Evolutionary conservation across 805 yeast genomes (phyloP), one percentile per base, ranked within the genome.

Genomic region (Candida succiphila): DNA sequence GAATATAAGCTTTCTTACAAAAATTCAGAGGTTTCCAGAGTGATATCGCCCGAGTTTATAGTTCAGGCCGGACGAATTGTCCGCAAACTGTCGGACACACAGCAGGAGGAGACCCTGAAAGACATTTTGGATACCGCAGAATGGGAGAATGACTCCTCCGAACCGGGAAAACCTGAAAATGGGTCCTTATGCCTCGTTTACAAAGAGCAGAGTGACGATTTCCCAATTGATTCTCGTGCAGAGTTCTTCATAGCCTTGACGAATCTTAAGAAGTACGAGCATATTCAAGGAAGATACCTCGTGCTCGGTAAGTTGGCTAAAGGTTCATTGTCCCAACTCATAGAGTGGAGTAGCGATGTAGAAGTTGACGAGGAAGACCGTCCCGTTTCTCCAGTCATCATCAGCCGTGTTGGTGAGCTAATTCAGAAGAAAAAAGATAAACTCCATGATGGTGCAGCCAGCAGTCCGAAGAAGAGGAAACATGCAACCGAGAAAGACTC

Each of bases 1-100:
- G 32, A 25, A 5, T 12, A 25, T 2, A 27, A 32, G 7, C 19
- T 36, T 5, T 39, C 42, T 12, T 52, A 42, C 29, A 40, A 42
- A 26, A 38, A 43, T 14, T 32, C 52, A 2, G 6, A 18, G 12
- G 33, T 53, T 3, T 41, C 56, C 2, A 38, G 56, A 25, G 35
- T 53, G 5, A 36, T 52, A 23, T 40, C 54, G 7, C 57, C 58
- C 4, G 57, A 53, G 32, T 52, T 41, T 35, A 35, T 53, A 4
- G 31, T 52, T 2, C 57, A 52, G 17, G 56, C 57, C 7, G 28
- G 31, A 13, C 35, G 50, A 1, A 30, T 31, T 1, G 33, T 42
- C 26, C 20, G 48, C 15, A 37, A 21, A 13, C 2, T 4, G 38
- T 5, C 15, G 19, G 12, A 19, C 19, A 7, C 24, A 31, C 3